These are phyloP conservation scores for Eruca vesicaria DNA, from an alignment of 441 rosid species.

Conservation along the genomic window DNA sequence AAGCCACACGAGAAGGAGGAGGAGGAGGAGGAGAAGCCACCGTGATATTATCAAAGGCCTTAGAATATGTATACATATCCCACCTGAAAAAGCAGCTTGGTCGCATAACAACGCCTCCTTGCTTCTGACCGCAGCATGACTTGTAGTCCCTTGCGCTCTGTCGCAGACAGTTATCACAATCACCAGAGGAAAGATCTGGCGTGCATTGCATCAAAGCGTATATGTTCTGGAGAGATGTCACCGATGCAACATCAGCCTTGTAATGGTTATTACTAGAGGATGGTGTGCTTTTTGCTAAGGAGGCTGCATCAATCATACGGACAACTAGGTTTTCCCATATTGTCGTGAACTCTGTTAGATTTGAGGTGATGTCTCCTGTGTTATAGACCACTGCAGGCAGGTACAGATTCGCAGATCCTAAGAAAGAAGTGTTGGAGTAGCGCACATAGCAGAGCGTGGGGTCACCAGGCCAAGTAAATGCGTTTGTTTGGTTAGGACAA, in stretches of 20 bases:
- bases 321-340: constrained; percentile 1
- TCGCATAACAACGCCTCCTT: constrained; percentile 33
- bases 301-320: constrained; percentile 24
- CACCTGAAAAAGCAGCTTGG: constrained; percentile 48
- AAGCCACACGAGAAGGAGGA: too few relatives aligned
- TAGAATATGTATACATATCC: constrained; percentile 30
- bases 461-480: constrained; percentile 30
- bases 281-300: constrained; percentile 15
- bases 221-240: neutral
- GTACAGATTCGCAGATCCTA: neutral
- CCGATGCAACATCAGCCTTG: neutral
- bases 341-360: constrained; percentile 15
- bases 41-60: neutral
- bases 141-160: neutral
- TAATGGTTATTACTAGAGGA: constrained; percentile 26
- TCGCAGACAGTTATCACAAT: constrained; percentile 34
- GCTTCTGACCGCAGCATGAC: constrained; percentile 16
- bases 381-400: rapidly evolving
- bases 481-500: constrained; percentile 45
- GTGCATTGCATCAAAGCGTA: constrained; percentile 49
- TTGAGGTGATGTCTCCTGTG: neutral
- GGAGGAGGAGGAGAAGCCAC: too few relatives aligned
- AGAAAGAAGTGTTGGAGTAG: constrained; percentile 40
- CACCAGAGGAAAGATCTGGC: constrained; percentile 37
- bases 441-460: constrained; percentile 40